A percentile compares a stretch with the other conserved stretches of the same genome.
These are phyloP conservation scores for Arthroderma uncinatum DNA, from an alignment of 2,329 filamentous ascomycete species.

Conservation along the genomic window DNA sequence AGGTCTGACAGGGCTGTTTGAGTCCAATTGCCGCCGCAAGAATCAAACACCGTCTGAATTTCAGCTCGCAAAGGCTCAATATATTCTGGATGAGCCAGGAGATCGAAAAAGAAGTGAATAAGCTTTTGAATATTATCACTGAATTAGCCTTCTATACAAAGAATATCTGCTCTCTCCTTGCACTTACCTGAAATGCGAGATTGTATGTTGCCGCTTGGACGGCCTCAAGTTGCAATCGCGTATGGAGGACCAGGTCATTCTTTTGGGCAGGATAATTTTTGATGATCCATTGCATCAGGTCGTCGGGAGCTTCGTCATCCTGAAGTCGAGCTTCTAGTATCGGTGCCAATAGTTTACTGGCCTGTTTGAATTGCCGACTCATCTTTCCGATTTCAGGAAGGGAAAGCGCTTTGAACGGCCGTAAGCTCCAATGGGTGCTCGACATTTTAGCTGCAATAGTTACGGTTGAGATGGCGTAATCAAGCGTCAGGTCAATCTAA, in stretches of 20 bases:
- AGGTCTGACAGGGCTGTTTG: constrained; percentile 31
- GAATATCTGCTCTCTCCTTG: not conserved
- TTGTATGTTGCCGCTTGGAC: not conserved
- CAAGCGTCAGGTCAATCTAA: not conserved
- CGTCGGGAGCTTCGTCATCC: not conserved
- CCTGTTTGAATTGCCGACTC: not conserved
- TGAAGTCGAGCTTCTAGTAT: not conserved
- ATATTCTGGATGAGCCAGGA: constrained; percentile 17
- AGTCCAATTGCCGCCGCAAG: constrained; percentile 26
- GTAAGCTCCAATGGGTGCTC: not conserved
- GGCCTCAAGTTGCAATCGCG: not conserved
- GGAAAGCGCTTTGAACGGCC: not conserved
- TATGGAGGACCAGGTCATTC: not conserved
- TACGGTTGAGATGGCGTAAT: not conserved
- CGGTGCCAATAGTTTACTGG: not conserved
- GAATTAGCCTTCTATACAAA: not conserved
- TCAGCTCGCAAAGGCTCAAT: constrained; percentile 16
- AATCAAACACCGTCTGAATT: constrained; percentile 14
- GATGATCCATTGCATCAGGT: not conserved
- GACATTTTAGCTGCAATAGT: not conserved
- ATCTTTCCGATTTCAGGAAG: not conserved
- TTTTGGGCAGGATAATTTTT: not conserved
- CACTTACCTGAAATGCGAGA: not conserved
- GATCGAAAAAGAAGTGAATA: constrained; percentile 19
- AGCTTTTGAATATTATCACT: constrained; percentile 9